Conservation (phyloP, 768 basidiomycete species). For the Rhodotorula babjevae region DNA sequence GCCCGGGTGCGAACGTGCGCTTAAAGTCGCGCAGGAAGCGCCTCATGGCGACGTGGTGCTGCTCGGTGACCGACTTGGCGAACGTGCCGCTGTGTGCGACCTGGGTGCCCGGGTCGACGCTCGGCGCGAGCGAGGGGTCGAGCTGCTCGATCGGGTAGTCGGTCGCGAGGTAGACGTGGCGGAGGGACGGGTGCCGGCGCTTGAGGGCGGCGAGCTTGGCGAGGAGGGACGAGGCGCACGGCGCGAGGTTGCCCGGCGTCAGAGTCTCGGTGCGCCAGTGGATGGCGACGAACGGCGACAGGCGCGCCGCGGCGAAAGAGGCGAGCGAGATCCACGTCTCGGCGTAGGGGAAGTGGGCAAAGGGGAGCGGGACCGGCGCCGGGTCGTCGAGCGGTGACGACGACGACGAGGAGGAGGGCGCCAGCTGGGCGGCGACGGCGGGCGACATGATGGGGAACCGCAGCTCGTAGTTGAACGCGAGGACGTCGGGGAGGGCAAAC, state of each 20-base stretch:
- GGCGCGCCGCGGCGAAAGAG: constrained; percentile 46
- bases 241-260: constrained; percentile 49
- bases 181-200: constrained; percentile 44
- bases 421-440: constrained; percentile 4
- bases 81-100: constrained; percentile 54
- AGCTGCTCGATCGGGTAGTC: constrained; percentile 53
- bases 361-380: constrained; percentile 13
- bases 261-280: constrained; percentile 62
- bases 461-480: constrained; percentile 57
- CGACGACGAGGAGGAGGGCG: not conserved
- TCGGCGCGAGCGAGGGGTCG: constrained; percentile 37
- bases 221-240: constrained; percentile 56
- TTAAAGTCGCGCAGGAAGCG: constrained; percentile 53
- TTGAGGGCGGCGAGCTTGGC: constrained; percentile 48
- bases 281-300: constrained; percentile 53
- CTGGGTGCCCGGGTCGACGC: not conserved
- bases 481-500: constrained; percentile 48
- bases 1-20: not conserved
- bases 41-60: constrained; percentile 53
- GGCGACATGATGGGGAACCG: constrained; percentile 52
- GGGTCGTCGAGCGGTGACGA: no score
- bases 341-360: constrained; percentile 52
- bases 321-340: constrained; percentile 51
- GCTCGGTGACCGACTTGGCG: constrained; percentile 48
- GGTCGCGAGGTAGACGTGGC: constrained; percentile 57